A percentile compares a stretch with the other conserved stretches of the same genome.
Conservation (phyloP, 2,329 filamentous ascomycete genomes). For the Arachnopeziza araneosa region DNA sequence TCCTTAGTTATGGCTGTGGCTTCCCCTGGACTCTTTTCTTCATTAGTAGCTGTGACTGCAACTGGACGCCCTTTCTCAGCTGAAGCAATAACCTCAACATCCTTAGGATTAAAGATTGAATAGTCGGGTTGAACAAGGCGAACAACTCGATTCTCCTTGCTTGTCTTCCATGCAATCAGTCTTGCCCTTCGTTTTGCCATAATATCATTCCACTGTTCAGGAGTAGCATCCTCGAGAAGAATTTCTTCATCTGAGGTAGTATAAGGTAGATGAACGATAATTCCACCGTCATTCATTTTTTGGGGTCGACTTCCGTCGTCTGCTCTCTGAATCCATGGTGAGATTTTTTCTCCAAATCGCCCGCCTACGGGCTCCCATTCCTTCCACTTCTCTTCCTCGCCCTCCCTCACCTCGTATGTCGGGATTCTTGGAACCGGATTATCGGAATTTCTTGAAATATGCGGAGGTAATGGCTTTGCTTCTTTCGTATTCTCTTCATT, state of each 20-base stretch:
- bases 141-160: neutral
- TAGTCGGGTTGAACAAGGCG: neutral
- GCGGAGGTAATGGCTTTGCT: neutral
- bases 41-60: too few relatives aligned
- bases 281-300: neutral
- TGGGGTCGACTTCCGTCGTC: neutral
- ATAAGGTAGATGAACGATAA: neutral
- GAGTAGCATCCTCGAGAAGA: neutral
- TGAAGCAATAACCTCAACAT: neutral
- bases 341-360: neutral
- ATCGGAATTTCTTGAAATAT: neutral
- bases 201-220: neutral
- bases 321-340: neutral
- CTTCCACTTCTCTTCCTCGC: neutral
- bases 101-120: neutral
- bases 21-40: too few relatives aligned
- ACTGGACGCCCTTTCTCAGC: neutral
- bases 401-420: neutral
- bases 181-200: neutral
- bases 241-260: neutral
- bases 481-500: neutral
- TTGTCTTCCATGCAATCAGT: neutral
- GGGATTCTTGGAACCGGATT: neutral
- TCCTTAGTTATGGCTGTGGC: too few relatives aligned
- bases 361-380: neutral